Evolutionary conservation across 164 flowering plant species (phyloP).

Genomic region (Dillenia suffruticosa): DNA sequence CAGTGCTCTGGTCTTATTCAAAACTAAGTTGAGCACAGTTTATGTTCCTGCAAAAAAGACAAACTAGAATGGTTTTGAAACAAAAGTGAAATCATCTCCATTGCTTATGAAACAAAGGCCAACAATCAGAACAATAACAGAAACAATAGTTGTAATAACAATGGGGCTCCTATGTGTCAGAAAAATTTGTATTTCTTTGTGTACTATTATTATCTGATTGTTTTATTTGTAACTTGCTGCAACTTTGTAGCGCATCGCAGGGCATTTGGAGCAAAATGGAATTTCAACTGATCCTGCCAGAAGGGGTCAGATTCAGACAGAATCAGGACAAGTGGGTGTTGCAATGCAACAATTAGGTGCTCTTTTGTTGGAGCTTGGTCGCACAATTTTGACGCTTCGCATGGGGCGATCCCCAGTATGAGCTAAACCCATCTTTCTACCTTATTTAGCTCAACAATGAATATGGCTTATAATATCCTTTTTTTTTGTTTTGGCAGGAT

Average conservation of each 20-base stretch:
- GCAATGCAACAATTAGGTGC: conserved; percentile 96
- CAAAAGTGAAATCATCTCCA: no score
- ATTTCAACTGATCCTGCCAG: conserved; percentile 47
- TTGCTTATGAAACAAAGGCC: no score
- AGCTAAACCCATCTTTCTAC: conserved; percentile 3
- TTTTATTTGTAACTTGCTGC: conserved; percentile 40
- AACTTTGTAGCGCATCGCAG: conserved; percentile 75
- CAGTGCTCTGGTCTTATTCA: no score
- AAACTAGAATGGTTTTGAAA: no score
- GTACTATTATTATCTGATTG: conserved; percentile 13
- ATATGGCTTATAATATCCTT: no score
- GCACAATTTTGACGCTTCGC: conserved; percentile 72
- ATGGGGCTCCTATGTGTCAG: no score
- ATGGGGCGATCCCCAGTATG: conserved; percentile 94
- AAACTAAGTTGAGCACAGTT: no score
- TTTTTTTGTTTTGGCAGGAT: conserved; percentile 39
- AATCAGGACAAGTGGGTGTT: conserved; percentile 61
- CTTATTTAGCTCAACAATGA: background rate
- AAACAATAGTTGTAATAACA: no score
- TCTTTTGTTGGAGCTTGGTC: conserved; percentile 92
- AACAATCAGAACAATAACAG: no score
- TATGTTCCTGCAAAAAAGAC: no score
- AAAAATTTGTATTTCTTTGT: background rate
- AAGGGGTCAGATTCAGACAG: conserved; percentile 71
- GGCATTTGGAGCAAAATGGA: conserved; percentile 69